These are phyloP conservation scores for Epichloe baconii DNA, from an alignment of 2,329 filamentous ascomycete species.

Conservation along the genomic window DNA sequence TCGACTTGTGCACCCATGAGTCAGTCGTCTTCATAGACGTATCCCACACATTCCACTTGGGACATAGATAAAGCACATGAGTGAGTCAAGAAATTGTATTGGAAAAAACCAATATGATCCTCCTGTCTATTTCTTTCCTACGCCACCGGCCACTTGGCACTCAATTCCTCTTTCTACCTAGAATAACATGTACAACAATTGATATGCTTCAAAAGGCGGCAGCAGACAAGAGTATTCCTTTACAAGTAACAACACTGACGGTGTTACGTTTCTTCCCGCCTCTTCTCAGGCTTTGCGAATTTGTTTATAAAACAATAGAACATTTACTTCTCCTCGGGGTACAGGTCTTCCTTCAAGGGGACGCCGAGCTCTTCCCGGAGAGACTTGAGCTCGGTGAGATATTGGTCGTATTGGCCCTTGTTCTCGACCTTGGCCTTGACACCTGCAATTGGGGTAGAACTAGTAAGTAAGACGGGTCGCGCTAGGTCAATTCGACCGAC, in stretches of 20 bases:
- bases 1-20: too few relatives aligned
- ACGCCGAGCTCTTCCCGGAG: constrained; percentile 90
- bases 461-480: neutral
- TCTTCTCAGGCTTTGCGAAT: neutral
- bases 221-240: constrained; percentile 2
- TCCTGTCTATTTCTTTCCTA: constrained; percentile 1
- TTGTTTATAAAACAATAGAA: constrained; percentile 3
- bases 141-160: constrained; percentile 9
- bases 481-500: neutral
- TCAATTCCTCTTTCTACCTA: constrained; percentile 17
- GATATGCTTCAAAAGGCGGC: constrained; percentile 9
- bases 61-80: too few relatives aligned
- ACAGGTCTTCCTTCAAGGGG: constrained; percentile 82
- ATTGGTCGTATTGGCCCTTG: constrained; percentile 92
- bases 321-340: constrained; percentile 49
- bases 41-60: too few relatives aligned
- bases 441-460: constrained; percentile 35
- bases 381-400: constrained; percentile 83
- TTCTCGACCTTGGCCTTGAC: constrained; percentile 99
- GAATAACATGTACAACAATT: constrained; percentile 25
- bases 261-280: neutral
- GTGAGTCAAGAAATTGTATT: too few relatives aligned
- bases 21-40: too few relatives aligned
- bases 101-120: neutral
- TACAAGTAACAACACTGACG: neutral